These are phyloP conservation scores for Xylogone sp. DNA, from an alignment of 2,329 filamentous ascomycete genomes.

Conservation along the genomic window DNA sequence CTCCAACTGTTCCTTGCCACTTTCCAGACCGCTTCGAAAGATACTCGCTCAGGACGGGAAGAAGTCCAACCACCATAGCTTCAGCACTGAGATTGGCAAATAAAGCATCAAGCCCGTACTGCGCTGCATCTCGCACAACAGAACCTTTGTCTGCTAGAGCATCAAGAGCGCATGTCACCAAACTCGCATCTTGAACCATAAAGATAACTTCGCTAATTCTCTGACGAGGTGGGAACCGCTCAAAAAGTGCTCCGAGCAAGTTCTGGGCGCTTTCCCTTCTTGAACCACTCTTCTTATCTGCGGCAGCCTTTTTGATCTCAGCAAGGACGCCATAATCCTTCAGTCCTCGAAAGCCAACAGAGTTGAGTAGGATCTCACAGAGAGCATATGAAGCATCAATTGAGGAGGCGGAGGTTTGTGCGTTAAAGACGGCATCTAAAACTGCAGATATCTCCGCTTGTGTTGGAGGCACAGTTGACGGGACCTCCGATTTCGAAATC, in stretches of 20 bases:
- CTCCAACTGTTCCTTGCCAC: constrained; percentile 94
- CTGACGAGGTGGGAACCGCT: constrained; percentile 77
- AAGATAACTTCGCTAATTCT: constrained; percentile 78
- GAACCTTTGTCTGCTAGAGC: constrained; percentile 84
- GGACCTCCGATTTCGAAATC: constrained; percentile 39
- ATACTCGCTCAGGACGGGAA: constrained; percentile 73
- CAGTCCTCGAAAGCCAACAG: constrained; percentile 60
- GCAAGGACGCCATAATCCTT: constrained; percentile 58
- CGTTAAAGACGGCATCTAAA: constrained; percentile 61
- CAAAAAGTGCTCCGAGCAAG: constrained; percentile 87
- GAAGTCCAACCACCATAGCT: constrained; percentile 75
- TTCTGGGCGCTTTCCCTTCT: constrained; percentile 91
- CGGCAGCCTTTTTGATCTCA: constrained; percentile 71
- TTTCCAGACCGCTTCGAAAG: constrained; percentile 83
- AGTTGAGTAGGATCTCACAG: constrained; percentile 60
- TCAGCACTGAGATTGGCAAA: constrained; percentile 78
- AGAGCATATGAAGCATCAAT: constrained; percentile 63
- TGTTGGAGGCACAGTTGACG: constrained; percentile 47
- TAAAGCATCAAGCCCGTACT: constrained; percentile 89
- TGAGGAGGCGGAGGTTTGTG: constrained; percentile 50
- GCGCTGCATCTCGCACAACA: constrained; percentile 84
- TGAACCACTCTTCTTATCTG: constrained; percentile 88
- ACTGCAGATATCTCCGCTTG: constrained; percentile 63
- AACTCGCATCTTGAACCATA: constrained; percentile 72
- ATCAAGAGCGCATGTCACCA: constrained; percentile 74